phyloP scores from a whole-genome alignment of 2,329 filamentous ascomycete genomes.

The Teratosphaeria nubilosa region DNA sequence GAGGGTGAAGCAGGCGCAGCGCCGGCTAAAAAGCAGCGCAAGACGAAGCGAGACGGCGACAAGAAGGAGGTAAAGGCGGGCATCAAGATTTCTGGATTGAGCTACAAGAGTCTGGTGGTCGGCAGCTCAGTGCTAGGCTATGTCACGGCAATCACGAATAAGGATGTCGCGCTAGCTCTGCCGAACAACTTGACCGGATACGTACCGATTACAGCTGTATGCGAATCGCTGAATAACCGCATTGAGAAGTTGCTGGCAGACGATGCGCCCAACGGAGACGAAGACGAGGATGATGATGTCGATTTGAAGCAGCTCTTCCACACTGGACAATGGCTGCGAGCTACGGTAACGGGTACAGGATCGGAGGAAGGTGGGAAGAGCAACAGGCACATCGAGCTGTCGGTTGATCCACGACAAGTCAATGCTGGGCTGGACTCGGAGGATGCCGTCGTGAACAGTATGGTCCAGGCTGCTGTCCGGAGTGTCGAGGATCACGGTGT shows the following conservation, averaged over 20 bases:
- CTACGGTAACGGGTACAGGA: slow-evolving; percentile 68
- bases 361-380: slow-evolving; percentile 54
- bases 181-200: slow-evolving; percentile 91
- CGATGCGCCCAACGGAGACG: slow-evolving; percentile 46
- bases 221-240: slow-evolving; percentile 63
- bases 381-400: slow-evolving; percentile 78
- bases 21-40: slow-evolving; percentile 42
- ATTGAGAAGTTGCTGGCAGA: slow-evolving; percentile 59
- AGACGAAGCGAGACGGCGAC: slow-evolving; percentile 38
- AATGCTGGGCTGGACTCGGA: slow-evolving; percentile 65
- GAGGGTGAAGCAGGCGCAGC: slow-evolving; percentile 27
- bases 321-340: slow-evolving; percentile 79
- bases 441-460: slow-evolving; percentile 64
- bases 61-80: slow-evolving; percentile 25
- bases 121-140: slow-evolving; percentile 85
- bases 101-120: slow-evolving; percentile 64
- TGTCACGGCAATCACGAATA: slow-evolving; percentile 66
- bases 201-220: slow-evolving; percentile 85
- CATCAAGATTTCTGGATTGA: slow-evolving; percentile 75
- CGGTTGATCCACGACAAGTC: slow-evolving; percentile 65
- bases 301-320: slow-evolving; percentile 67
- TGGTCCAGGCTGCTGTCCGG: slow-evolving; percentile 74
- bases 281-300: slow-evolving; percentile 48
- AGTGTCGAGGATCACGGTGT: slow-evolving; percentile 96
- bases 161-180: slow-evolving; percentile 70